phyloP scores from a whole-genome alignment of 306 rosid species.

The Argentina anserina region DNA sequence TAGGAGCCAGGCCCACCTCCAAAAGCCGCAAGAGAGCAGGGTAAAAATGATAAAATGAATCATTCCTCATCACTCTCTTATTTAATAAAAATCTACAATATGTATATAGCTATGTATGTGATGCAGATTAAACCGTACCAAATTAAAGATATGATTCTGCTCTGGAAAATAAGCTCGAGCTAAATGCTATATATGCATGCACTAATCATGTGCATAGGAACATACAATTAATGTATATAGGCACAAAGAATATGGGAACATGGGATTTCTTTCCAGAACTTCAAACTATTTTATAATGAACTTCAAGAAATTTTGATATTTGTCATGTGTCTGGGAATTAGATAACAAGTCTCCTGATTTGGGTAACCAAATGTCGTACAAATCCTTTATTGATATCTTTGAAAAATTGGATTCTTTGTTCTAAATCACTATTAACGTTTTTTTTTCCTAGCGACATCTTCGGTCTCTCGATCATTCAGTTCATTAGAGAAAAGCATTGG shows the following conservation, averaged over 20 bases:
- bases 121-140: too few species aligned
- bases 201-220: constrained; percentile 11
- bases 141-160: too few species aligned
- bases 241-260: constrained; percentile 15
- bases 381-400: too few species aligned
- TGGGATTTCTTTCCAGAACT: constrained; percentile 1
- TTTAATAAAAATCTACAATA: too few species aligned
- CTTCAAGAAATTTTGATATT: background rate
- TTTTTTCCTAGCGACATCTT: background rate
- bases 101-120: too few species aligned
- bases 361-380: background rate
- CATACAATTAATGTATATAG: background rate
- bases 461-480: background rate
- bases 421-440: too few species aligned
- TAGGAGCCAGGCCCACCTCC: too few species aligned
- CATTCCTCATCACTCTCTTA: too few species aligned
- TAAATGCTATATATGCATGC: background rate
- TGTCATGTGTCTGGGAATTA: constrained; percentile 9
- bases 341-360: background rate
- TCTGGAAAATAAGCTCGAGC: background rate
- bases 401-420: too few species aligned
- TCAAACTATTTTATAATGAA: background rate
- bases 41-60: too few species aligned
- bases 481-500: background rate
- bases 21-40: too few species aligned